A percentile compares a stretch with the other conserved stretches of the same genome.
Conservation (phyloP, 2,329 filamentous ascomycete species). For the Allantophomopsis cytisporea region DNA sequence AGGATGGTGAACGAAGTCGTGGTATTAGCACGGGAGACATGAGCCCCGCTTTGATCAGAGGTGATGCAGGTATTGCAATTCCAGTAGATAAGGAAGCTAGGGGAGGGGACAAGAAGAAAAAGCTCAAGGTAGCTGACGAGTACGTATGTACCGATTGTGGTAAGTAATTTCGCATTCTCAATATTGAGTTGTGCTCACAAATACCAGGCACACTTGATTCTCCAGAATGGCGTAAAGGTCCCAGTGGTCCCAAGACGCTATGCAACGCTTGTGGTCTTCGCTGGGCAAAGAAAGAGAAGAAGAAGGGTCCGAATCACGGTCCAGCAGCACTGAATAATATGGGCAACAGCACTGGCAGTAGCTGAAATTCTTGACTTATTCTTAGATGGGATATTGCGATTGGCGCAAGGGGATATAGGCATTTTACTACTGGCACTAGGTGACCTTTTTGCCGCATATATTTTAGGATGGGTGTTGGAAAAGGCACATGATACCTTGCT, state of each 20-base stretch:
- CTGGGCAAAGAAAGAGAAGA: slow-evolving; percentile 76
- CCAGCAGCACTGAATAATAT: not conserved
- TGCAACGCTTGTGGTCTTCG: slow-evolving; percentile 85
- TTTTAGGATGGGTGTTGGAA: no score
- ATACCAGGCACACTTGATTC: slow-evolving; percentile 64
- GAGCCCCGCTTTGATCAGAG: slow-evolving; percentile 69
- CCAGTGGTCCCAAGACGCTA: slow-evolving; percentile 81
- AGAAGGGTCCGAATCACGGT: slow-evolving; percentile 20
- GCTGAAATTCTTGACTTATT: no score
- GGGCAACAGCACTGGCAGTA: not conserved
- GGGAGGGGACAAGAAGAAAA: slow-evolving; percentile 69
- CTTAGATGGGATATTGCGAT: no score
- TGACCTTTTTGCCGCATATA: no score
- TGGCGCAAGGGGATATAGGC: no score
- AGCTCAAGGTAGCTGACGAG: slow-evolving; percentile 71
- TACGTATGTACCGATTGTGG: slow-evolving; percentile 95
- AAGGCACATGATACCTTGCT: no score
- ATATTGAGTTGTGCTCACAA: slow-evolving; percentile 1
- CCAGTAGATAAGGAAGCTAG: slow-evolving; percentile 64
- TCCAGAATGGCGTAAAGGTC: slow-evolving; percentile 92
- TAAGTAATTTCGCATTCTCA: slow-evolving; percentile 19
- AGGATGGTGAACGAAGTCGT: slow-evolving; percentile 76
- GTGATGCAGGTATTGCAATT: slow-evolving; percentile 77
- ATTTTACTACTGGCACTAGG: no score
- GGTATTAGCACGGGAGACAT: slow-evolving; percentile 79